Evolutionary conservation across 148 eudicot species (phyloP).

Genomic region (Silene conica): DNA sequence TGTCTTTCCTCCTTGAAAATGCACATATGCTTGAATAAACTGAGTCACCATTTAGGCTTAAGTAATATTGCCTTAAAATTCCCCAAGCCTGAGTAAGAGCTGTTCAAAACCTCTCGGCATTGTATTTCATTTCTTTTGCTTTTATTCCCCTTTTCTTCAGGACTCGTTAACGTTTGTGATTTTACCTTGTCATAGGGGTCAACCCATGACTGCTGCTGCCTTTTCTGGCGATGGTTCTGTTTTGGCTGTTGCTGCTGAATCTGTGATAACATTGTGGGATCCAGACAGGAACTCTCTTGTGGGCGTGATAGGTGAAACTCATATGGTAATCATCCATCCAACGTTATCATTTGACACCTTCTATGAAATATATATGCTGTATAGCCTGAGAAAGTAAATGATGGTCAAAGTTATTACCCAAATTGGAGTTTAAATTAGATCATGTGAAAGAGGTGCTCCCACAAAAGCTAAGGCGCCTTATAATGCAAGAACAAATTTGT

Average conservation of each 20-base stretch:
- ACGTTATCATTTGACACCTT: neutral
- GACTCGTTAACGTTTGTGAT: neutral
- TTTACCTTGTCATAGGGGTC: constrained; percentile 44
- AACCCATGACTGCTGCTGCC: constrained; percentile 80
- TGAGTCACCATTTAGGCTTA: neutral
- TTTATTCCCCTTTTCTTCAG: neutral
- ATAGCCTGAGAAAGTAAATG: neutral
- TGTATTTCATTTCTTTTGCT: neutral
- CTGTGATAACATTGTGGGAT: constrained; percentile 87
- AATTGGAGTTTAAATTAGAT: neutral
- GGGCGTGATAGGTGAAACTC: constrained; percentile 67
- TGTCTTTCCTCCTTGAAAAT: neutral
- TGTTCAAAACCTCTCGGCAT: neutral
- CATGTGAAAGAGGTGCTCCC: neutral
- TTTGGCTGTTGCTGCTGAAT: constrained; percentile 93
- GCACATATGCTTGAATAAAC: neutral
- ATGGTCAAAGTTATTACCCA: neutral
- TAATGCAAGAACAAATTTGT: neutral
- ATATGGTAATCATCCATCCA: constrained; percentile 41
- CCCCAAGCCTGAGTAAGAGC: neutral
- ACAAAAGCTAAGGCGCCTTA: neutral
- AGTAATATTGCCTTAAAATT: neutral
- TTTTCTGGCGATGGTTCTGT: constrained; percentile 92
- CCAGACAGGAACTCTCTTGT: constrained; percentile 76
- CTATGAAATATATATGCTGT: neutral